Evolutionary conservation across 805 yeast genomes (phyloP), one percentile per base, ranked within the genome.

Genomic region (Teunomyces stri): DNA sequence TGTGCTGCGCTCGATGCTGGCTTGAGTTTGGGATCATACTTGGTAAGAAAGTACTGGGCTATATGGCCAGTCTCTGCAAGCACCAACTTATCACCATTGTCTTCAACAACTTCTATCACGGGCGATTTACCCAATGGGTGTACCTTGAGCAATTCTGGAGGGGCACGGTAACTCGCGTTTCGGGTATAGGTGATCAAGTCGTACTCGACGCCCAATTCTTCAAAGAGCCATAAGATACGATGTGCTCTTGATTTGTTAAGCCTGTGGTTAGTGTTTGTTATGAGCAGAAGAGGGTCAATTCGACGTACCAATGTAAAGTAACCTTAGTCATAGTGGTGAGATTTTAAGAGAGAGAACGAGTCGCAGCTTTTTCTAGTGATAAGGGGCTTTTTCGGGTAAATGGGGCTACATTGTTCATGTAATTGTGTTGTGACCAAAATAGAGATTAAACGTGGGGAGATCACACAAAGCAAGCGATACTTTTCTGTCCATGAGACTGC

Each of bases 31-130:
- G 46, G 56, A 55, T 84, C 88, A 56, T 74, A 82, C 49, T 79
- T 65, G 18, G 60, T 57, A 43, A 82, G 62, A 25, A 85, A 56
- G 55, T 80, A 80, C 45, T 75, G 76, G 42, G 80, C 60, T 37
- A 85, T 83, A 41, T 72, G 70, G 2, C 86, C 90, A 12, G 84
- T 75, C 62, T 85, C 92, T 9, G 81, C 81, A 16, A 47, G 13
- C 18, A 43, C 42, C 33, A 20, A 25, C 21, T 27, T 20, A 11
- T 28, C 27, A 4, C 57, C 50, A 30, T 62, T 62, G 31, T 53
- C 57, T 7, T 57, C 56, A 18, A 60, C 30, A 4, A 66, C 52
- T 46, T 67, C 72, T 38, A 66, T 52, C 9, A 69, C 59, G 2
- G 75, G 65, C 1, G 71, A 63, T 52, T 66, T 65, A 3, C 75